Base-by-base conservation (phyloP, 1,284 basidiomycete genomes). In the Microbotryum scabiosae region DNA sequence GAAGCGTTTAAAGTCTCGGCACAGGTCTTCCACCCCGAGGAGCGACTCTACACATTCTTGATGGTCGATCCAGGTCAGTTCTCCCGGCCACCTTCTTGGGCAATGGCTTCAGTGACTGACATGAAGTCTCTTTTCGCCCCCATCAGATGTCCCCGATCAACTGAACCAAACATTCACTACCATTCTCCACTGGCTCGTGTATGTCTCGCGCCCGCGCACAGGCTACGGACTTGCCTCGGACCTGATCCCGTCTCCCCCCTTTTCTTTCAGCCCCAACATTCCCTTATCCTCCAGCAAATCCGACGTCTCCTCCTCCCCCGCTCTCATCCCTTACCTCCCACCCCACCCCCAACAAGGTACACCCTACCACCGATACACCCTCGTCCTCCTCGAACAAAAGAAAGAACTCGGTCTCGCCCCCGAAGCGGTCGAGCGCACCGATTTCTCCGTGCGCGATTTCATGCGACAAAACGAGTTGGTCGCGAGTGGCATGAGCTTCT, bases 181-280 rank as follows among this genome's bases (percentile, higher is more conserved):
- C 4, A 90, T 83, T 72, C 77, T 93, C 32, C 91, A 97, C 75
- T 94, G 89, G 84, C 77, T 94, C 69, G 84, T 88, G 85, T 89
- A 76, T 66, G 83, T 80, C 25, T 53, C 23, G 56, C 2, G 25
- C 21, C 28, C 12, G 47, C 21, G 51, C 44, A n/a, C 51, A 56
- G 28, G 44, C 58, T n/a, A 23, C 59, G 58, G 60, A 54, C 25
- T n/a, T 3, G 12, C 2, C 47, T 48, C 52, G 59, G 56, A 51
- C 36, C 56, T 58, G 57, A 54, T 25, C 61, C 23, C 49, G 47
- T 18, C 16, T 43, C 28, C 50, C 20, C 53, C 25, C 28, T 25
- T 43, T 54, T 55, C 7, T 4, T n/a, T 0, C 72, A 89, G 87
- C 65, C 85, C 87, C 36, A 91, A 94, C 74, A 82, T 96, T 59